A percentile compares a stretch with the other conserved stretches of the same genome.
Evolutionary conservation across 1,139 yeast species (phyloP).

Genomic region (Hansenula sp.): DNA sequence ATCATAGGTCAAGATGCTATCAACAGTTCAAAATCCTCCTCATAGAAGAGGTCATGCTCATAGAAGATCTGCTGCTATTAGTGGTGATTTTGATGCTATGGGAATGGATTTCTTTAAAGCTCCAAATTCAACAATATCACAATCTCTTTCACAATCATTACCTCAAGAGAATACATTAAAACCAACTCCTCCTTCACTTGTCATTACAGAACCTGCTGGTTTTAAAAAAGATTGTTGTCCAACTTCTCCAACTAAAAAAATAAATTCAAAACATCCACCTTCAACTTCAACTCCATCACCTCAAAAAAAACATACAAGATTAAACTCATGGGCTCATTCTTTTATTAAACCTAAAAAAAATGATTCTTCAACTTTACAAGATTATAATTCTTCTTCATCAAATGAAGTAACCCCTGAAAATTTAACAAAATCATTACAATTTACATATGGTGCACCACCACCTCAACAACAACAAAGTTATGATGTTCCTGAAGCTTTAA

Average conservation of each 20-base stretch:
- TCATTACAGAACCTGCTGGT: conserved; percentile 9
- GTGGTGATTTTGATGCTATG: conserved; percentile 59
- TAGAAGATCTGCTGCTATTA: conserved; percentile 66
- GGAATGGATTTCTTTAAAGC: conserved; percentile 21
- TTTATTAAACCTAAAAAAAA: conserved; percentile 2
- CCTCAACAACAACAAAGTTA: conserved; percentile 6
- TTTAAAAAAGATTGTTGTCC: neutral
- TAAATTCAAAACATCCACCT: neutral
- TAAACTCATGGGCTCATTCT: conserved; percentile 21
- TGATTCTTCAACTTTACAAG: conserved; percentile 1
- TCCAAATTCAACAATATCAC: conserved; percentile 19
- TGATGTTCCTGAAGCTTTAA: conserved; percentile 57
- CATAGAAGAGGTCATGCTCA: conserved; percentile 54
- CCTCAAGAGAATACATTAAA: conserved; percentile 25
- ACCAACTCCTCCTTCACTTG: conserved; percentile 9
- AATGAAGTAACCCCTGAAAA: conserved; percentile 24
- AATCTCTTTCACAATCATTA: conserved; percentile 25
- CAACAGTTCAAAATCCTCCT: conserved; percentile 2
- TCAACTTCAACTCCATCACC: conserved; percentile 17
- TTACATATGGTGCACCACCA: conserved; percentile 6
- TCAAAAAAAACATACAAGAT: conserved; percentile 14
- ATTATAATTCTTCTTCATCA: conserved; percentile 18
- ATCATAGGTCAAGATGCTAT: neutral
- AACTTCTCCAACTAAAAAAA: conserved; percentile 2
- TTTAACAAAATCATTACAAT: conserved; percentile 10